A percentile compares a stretch with the other conserved stretches of the same genome.
Conservation (phyloP, 2,329 filamentous ascomycete species). For the Rhytidhysteron rufulum region DNA sequence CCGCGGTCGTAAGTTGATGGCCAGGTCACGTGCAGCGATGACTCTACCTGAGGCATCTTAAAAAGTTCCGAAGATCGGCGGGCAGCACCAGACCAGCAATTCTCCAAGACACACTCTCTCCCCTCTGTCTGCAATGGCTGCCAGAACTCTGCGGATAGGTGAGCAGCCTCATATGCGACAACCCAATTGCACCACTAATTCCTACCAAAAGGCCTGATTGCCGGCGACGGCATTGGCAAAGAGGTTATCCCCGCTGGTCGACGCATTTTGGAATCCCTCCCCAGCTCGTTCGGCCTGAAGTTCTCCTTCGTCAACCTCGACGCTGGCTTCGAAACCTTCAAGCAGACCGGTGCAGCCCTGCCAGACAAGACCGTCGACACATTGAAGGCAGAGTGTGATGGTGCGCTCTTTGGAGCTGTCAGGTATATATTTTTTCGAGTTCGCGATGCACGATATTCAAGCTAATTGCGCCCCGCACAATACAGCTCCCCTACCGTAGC, state of each 20-base stretch:
- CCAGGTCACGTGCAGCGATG: no score
- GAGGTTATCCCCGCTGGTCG: constrained; percentile 96
- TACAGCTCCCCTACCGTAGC: constrained; percentile 75
- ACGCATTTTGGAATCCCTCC: constrained; percentile 86
- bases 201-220: constrained; percentile 71
- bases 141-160: constrained; percentile 11
- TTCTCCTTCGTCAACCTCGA: constrained; percentile 93
- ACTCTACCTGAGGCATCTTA: no score
- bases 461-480: neutral
- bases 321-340: constrained; percentile 90
- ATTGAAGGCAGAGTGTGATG: constrained; percentile 89
- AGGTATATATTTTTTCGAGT: constrained; percentile 43
- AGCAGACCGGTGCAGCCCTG: constrained; percentile 81
- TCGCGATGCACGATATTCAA: neutral
- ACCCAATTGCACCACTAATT: neutral
- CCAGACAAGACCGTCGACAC: constrained; percentile 87
- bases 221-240: constrained; percentile 95
- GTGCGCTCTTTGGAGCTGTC: constrained; percentile 93
- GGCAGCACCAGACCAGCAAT: no score
- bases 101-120: no score
- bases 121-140: constrained; percentile 11
- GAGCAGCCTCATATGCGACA: neutral
- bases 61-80: neutral
- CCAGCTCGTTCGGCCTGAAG: constrained; percentile 82
- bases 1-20: no score